Conservation (phyloP, 2,329 filamentous ascomycete genomes). For the Penicillium sp. region DNA sequence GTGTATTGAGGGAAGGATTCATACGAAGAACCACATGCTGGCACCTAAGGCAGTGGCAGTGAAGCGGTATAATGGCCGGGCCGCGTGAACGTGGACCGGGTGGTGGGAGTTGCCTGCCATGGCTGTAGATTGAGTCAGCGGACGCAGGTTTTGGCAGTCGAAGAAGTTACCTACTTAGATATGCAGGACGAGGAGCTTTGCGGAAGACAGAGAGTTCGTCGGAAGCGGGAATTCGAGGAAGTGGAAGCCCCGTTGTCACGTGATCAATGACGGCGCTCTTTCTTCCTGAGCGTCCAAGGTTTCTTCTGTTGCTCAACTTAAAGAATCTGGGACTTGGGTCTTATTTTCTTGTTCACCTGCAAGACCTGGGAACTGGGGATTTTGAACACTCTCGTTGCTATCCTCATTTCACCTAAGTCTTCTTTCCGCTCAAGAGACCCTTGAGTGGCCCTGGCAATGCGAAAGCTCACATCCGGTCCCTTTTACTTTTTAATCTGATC, state of each 20-base stretch:
- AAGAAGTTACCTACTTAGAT: background rate
- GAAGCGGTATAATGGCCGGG: conserved; percentile 75
- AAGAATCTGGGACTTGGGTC: background rate
- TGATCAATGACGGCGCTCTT: conserved; percentile 17
- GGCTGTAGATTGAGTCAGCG: conserved; percentile 16
- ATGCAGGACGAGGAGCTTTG: background rate
- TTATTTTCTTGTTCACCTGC: background rate
- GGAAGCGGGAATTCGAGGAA: conserved; percentile 6
- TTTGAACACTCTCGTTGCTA: background rate
- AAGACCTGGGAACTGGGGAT: background rate
- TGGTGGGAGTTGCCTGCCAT: conserved; percentile 42
- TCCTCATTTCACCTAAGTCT: background rate
- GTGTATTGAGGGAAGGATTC: background rate
- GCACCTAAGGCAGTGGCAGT: conserved; percentile 84
- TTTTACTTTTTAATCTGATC: background rate
- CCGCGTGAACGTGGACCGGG: conserved; percentile 56
- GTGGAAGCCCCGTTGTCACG: conserved; percentile 4
- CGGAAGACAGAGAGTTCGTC: conserved; percentile 1
- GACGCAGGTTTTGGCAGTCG: background rate
- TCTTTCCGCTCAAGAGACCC: background rate
- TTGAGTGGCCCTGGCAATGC: conserved; percentile 5
- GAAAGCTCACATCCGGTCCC: background rate
- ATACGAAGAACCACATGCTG: conserved; percentile 99
- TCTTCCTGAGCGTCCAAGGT: background rate
- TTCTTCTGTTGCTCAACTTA: background rate